Conservation (phyloP, 441 rosid genomes). For the Populus hybrid region DNA sequence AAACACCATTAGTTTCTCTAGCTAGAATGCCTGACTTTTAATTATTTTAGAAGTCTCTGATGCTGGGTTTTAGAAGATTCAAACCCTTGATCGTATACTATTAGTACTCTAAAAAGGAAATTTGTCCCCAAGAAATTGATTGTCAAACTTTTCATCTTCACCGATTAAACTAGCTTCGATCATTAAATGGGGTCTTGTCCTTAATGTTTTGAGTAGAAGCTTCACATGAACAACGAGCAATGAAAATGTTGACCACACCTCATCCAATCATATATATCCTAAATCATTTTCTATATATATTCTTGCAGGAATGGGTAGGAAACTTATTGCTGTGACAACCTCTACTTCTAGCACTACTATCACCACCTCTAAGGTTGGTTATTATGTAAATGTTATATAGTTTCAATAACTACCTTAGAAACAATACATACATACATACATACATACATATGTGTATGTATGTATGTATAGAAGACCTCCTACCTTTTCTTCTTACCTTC, state of each 20-base stretch:
- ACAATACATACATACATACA: background rate
- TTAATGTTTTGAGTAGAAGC: no score
- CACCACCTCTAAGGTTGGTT: slow-evolving; percentile 35
- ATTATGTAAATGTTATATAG: background rate
- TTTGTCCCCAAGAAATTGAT: background rate
- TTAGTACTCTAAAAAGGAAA: slow-evolving; percentile 13
- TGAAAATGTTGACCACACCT: no score
- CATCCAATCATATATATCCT: background rate
- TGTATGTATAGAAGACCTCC: background rate
- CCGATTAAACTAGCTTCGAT: background rate
- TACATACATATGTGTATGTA: no score
- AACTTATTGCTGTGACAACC: no score
- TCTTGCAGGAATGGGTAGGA: no score
- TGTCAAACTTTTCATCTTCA: slow-evolving; percentile 1
- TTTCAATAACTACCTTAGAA: slow-evolving; percentile 5
- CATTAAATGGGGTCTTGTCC: no score
- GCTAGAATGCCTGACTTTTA: background rate
- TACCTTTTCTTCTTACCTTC: background rate
- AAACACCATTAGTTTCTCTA: slow-evolving; percentile 46
- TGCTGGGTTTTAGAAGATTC: slow-evolving; percentile 9
- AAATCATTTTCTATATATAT: slow-evolving; percentile 14
- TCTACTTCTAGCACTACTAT: slow-evolving; percentile 12
- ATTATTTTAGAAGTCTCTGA: background rate
- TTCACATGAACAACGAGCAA: no score
- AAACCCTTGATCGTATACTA: slow-evolving; percentile 18